Conservation (phyloP, 371 early-diverging fungal genomes). For the Phascolomyces articulosus region DNA sequence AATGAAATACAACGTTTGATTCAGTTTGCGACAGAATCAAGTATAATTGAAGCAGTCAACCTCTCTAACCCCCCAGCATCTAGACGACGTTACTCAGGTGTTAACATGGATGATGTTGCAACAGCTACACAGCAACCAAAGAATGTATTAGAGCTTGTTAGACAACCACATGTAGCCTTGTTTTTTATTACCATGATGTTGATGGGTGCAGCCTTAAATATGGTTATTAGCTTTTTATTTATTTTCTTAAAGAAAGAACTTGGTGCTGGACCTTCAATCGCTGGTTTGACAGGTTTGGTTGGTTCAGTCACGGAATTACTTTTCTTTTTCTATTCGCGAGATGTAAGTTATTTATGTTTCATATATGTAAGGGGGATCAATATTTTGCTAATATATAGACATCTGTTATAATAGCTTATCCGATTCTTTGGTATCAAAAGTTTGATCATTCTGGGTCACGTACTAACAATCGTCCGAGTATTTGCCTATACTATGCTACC, state of each 20-base stretch:
- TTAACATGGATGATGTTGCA: conserved; percentile 8
- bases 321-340: conserved; percentile 55
- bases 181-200: conserved; percentile 57
- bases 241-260: conserved; percentile 52
- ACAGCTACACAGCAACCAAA: conserved; percentile 24
- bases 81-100: conserved; percentile 24
- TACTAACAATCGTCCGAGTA: conserved; percentile 50
- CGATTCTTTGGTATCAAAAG: conserved; percentile 51
- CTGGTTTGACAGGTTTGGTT: conserved; percentile 51
- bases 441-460: conserved; percentile 49
- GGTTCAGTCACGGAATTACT: conserved; percentile 50
- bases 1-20: conserved; percentile 54
- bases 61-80: conserved; percentile 48
- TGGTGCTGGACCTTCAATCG: conserved; percentile 48
- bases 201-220: conserved; percentile 57
- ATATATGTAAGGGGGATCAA: not conserved
- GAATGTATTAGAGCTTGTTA: conserved; percentile 42
- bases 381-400: too few relatives aligned
- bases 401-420: too few relatives aligned
- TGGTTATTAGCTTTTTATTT: conserved; percentile 53
- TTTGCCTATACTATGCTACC: conserved; percentile 55
- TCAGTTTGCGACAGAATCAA: conserved; percentile 57
- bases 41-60: conserved; percentile 58
- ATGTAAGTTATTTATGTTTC: conserved; percentile 32
- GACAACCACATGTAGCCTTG: conserved; percentile 38